Evolutionary conservation across 1,284 basidiomycete species (phyloP).

Genomic region (Sanghuangporus baumii): DNA sequence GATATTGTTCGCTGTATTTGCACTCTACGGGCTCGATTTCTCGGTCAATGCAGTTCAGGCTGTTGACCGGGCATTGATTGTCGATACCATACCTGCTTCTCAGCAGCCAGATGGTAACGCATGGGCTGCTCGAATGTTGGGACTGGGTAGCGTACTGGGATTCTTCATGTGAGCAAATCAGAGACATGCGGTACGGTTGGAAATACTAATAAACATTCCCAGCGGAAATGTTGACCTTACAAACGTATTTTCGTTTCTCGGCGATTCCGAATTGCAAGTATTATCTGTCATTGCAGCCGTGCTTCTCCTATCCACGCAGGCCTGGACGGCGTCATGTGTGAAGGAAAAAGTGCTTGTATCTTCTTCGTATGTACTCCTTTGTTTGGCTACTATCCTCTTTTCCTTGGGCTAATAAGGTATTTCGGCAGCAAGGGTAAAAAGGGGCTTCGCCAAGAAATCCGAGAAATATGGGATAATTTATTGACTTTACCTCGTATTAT

Average conservation of each 20-base stretch:
- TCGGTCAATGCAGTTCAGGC: conserved; percentile 89
- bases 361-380: conserved; percentile 30
- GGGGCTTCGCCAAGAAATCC: conserved; percentile 46
- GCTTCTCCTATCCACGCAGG: conserved; percentile 36
- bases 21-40: conserved; percentile 92
- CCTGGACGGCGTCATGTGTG: conserved; percentile 37
- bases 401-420: not conserved
- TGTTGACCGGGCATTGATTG: conserved; percentile 76
- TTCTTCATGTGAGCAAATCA: conserved; percentile 73
- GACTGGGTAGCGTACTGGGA: conserved; percentile 75
- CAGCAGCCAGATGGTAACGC: conserved; percentile 87
- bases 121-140: conserved; percentile 90
- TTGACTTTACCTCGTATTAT: conserved; percentile 70
- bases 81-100: conserved; percentile 62
- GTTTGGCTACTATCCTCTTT: not conserved
- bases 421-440: conserved; percentile 30
- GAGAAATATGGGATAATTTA: conserved; percentile 65
- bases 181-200: not conserved
- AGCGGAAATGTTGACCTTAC: conserved; percentile 38
- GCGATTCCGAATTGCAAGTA: conserved; percentile 44
- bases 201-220: conserved; percentile 17
- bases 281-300: conserved; percentile 40
- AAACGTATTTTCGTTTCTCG: conserved; percentile 33
- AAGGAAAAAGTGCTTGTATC: conserved; percentile 73
- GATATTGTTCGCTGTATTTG: conserved; percentile 74